phyloP scores from a whole-genome alignment of 371 early-diverging fungal species.

The Mortierella sp. region DNA sequence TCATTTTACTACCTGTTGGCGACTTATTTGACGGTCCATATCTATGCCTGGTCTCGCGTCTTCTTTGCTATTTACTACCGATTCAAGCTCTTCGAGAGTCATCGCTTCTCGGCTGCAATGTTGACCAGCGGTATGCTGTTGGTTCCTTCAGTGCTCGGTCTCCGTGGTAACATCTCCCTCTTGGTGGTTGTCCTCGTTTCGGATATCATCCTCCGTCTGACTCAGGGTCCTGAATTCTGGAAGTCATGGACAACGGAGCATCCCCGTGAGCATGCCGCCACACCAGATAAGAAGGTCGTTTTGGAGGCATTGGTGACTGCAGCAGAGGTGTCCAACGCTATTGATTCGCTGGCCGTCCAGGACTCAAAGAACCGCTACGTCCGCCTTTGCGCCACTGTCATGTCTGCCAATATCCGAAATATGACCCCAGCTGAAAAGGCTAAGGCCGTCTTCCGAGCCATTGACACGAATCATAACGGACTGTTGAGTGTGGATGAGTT shows the following conservation, averaged over 20 bases:
- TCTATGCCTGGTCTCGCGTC: constrained; percentile 53
- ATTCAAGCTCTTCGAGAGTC: constrained; percentile 44
- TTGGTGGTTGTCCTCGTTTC: constrained; percentile 18
- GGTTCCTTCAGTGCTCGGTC: constrained; percentile 44
- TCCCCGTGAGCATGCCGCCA: constrained; percentile 33
- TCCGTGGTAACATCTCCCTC: constrained; percentile 35
- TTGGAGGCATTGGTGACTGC: constrained; percentile 42
- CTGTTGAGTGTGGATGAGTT: constrained; percentile 25
- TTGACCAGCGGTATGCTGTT: constrained; percentile 49
- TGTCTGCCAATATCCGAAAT: constrained; percentile 33
- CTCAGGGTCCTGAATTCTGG: constrained; percentile 28
- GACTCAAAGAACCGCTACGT: constrained; percentile 28
- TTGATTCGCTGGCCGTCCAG: constrained; percentile 14
- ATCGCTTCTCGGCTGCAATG: constrained; percentile 53
- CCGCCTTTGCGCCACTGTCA: constrained; percentile 35
- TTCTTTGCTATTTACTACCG: constrained; percentile 51
- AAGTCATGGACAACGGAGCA: constrained; percentile 49
- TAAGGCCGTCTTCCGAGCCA: constrained; percentile 33
- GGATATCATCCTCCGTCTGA: constrained; percentile 26
- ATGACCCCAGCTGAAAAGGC: constrained; percentile 39
- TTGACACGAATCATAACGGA: constrained; percentile 31
- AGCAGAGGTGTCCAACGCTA: constrained; percentile 30
- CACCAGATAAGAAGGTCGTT: constrained; percentile 42
- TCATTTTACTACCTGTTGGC: constrained; percentile 48
- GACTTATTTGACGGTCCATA: constrained; percentile 50